A percentile compares a stretch with the other conserved stretches of the same genome.
Evolutionary conservation across 108 stramenopile species (phyloP).

Genomic region (Fragilaria radians): DNA sequence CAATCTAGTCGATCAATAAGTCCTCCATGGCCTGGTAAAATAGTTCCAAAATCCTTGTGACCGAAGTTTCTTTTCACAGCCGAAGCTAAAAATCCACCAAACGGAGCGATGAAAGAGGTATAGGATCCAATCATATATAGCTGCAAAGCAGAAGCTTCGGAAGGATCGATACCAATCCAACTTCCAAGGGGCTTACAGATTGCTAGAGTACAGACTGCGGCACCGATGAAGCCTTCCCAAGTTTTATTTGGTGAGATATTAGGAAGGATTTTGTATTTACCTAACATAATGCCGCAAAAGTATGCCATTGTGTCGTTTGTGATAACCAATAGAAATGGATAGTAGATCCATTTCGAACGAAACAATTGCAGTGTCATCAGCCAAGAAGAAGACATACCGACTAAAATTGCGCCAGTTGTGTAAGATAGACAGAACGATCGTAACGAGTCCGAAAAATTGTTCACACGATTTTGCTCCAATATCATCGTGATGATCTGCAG

Average conservation of each 20-base stretch:
- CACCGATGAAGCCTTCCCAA: slow-evolving; percentile 95
- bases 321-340: slow-evolving; percentile 84
- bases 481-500: slow-evolving; percentile 10
- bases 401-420: slow-evolving; percentile 7
- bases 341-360: slow-evolving; percentile 84
- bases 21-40: slow-evolving; percentile 93
- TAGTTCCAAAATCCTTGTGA: slow-evolving; percentile 90
- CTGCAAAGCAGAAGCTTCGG: slow-evolving; percentile 2
- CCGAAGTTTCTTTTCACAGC: slow-evolving; percentile 90
- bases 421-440: neutral
- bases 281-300: slow-evolving; percentile 81
- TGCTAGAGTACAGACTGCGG: slow-evolving; percentile 71
- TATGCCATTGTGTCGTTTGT: slow-evolving; percentile 96
- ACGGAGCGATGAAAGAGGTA: slow-evolving; percentile 86
- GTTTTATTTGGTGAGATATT: slow-evolving; percentile 92
- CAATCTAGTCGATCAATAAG: slow-evolving; percentile 96
- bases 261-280: slow-evolving; percentile 82
- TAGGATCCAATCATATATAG: slow-evolving; percentile 43
- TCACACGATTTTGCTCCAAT: slow-evolving; percentile 9
- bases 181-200: slow-evolving; percentile 19
- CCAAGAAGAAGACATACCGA: slow-evolving; percentile 69
- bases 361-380: slow-evolving; percentile 56
- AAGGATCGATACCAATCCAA: neutral
- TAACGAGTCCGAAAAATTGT: neutral
- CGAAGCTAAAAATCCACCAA: slow-evolving; percentile 93